Percentiles rank a stretch among this genome's conserved stretches.
phyloP scores from a whole-genome alignment of 2,329 filamentous ascomycete genomes.

The Cryphonectria japonica region DNA sequence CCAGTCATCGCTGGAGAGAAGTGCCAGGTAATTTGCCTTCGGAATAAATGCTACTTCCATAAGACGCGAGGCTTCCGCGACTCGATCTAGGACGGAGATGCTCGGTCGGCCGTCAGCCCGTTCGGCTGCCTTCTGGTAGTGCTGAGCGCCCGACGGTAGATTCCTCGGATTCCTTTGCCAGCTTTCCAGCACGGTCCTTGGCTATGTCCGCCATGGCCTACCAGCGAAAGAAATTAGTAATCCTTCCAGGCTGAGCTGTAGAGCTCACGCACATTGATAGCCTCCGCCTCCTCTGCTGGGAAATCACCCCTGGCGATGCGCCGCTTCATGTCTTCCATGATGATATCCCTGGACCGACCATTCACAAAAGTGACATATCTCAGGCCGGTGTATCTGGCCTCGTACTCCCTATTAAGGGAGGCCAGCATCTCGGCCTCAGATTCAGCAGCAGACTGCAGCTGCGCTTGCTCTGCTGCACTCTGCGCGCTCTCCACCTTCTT shows the following conservation, averaged over 20 bases:
- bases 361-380: constrained; percentile 94
- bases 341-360: constrained; percentile 70
- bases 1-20: neutral
- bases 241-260: neutral
- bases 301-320: constrained; percentile 73
- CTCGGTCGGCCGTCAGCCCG: neutral
- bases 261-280: constrained; percentile 65
- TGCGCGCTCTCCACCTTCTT: constrained; percentile 81
- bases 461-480: constrained; percentile 80
- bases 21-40: neutral
- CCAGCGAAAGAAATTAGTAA: neutral
- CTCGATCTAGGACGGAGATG: neutral
- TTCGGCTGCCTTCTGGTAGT: constrained; percentile 20
- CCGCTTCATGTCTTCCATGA: constrained; percentile 80
- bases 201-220: constrained; percentile 94
- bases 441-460: constrained; percentile 62
- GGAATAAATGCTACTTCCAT: neutral
- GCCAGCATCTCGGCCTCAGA: constrained; percentile 62
- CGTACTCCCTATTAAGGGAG: constrained; percentile 76
- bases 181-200: constrained; percentile 73
- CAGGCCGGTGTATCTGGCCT: constrained; percentile 77
- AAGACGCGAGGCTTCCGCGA: neutral
- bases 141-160: constrained; percentile 26
- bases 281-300: constrained; percentile 69
- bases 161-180: constrained; percentile 39